A percentile compares a stretch with the other conserved stretches of the same genome.
Conservation (phyloP, 1,284 basidiomycete genomes). For the Trametes pubescens region DNA sequence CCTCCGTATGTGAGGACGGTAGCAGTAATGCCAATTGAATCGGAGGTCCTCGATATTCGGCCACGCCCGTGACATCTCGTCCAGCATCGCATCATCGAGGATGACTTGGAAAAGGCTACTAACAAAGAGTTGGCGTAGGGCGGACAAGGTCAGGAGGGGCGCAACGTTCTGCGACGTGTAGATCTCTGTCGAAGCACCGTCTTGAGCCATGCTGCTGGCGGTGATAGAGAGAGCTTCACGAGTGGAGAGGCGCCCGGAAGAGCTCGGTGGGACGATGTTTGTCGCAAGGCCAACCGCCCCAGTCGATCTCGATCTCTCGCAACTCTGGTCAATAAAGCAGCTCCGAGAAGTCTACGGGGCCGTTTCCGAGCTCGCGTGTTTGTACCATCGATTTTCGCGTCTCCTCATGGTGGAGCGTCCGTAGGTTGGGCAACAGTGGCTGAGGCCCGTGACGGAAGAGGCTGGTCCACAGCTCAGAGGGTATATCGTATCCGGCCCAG, state of each 20-base stretch:
- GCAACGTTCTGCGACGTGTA: neutral
- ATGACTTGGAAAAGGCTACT: neutral
- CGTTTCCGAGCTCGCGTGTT: neutral
- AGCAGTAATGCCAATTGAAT: neutral
- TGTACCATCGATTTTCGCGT: neutral
- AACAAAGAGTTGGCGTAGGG: neutral
- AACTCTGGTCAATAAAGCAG: neutral
- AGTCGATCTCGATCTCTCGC: neutral
- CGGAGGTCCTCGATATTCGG: neutral
- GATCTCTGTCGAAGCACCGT: neutral
- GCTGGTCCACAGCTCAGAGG: neutral
- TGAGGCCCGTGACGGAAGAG: neutral
- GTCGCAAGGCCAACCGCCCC: neutral
- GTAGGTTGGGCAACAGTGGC: neutral
- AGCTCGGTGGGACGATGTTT: neutral
- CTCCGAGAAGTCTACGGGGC: neutral
- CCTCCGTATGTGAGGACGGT: neutral
- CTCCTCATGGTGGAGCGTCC: neutral
- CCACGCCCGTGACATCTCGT: neutral
- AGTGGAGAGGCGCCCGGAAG: neutral
- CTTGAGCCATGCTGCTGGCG: neutral
- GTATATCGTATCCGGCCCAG: neutral
- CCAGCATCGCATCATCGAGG: neutral
- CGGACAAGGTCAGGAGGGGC: neutral
- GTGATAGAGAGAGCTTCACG: neutral